Percentiles rank a stretch among this genome's conserved stretches.
Evolutionary conservation across 2,329 filamentous ascomycete species (phyloP).

Genomic region (Penicillium sp.): DNA sequence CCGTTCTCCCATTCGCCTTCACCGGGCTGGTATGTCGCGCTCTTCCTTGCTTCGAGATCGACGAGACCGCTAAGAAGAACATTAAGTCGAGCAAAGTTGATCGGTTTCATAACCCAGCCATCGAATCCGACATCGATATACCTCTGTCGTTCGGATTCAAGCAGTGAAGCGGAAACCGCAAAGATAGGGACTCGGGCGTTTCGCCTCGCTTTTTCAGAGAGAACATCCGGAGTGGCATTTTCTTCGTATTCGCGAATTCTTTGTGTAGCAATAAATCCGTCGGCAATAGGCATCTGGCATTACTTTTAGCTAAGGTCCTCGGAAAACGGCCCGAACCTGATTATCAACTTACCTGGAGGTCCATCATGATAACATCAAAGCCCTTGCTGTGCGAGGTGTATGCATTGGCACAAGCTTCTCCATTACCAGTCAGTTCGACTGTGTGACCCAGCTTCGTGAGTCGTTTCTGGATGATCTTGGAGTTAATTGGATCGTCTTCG

Average conservation of each 20-base stretch:
- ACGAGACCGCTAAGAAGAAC: constrained; percentile 72
- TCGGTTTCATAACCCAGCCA: constrained; percentile 88
- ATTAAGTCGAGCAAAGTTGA: constrained; percentile 76
- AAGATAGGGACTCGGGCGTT: constrained; percentile 80
- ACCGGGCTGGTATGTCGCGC: constrained; percentile 72
- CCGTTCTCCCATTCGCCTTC: constrained; percentile 81
- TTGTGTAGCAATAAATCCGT: constrained; percentile 81
- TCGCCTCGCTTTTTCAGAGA: constrained; percentile 62
- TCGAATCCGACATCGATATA: constrained; percentile 84
- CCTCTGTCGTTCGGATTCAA: constrained; percentile 68
- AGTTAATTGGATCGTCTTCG: constrained; percentile 88
- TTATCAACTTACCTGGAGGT: constrained; percentile 74
- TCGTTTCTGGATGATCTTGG: constrained; percentile 79
- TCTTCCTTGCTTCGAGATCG: constrained; percentile 60
- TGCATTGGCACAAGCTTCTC: constrained; percentile 77
- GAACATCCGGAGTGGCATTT: constrained; percentile 51
- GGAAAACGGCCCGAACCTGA: no score
- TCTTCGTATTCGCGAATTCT: constrained; percentile 79
- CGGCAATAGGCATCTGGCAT: constrained; percentile 92
- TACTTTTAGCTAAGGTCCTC: neutral
- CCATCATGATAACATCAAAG: constrained; percentile 87
- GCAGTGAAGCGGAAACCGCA: constrained; percentile 81
- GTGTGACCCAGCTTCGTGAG: constrained; percentile 76
- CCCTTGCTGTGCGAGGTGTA: constrained; percentile 66
- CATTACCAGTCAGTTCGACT: constrained; percentile 76